Conservation (phyloP, 1,284 basidiomycete species). For the Cryptococcus floricola region DNA sequence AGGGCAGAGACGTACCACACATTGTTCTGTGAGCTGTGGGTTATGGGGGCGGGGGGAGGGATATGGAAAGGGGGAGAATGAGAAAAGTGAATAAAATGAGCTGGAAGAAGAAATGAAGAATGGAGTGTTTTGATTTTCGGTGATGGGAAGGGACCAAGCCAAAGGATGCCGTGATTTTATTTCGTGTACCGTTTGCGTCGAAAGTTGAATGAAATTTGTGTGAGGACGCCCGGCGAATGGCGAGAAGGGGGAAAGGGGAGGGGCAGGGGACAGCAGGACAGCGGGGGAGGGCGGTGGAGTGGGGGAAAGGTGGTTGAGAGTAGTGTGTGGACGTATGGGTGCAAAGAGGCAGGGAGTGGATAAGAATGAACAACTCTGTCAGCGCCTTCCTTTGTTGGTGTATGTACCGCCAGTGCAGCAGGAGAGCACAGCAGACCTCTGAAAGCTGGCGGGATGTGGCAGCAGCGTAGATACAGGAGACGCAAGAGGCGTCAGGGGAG, state of each 20-base stretch:
- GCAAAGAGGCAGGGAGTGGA: background rate
- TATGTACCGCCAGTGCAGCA: too few relatives aligned
- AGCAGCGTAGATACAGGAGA: too few relatives aligned
- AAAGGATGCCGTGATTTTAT: too few relatives aligned
- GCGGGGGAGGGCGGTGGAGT: background rate
- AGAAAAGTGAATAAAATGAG: background rate
- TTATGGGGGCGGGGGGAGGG: too few relatives aligned
- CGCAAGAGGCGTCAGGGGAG: too few relatives aligned
- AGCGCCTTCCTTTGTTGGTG: background rate
- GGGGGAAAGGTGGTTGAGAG: background rate
- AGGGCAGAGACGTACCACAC: background rate
- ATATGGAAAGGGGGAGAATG: background rate
- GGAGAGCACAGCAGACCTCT: too few relatives aligned
- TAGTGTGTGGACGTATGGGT: background rate
- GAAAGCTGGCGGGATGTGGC: too few relatives aligned
- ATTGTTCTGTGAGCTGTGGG: background rate
- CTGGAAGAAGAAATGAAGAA: background rate
- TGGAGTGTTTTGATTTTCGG: background rate
- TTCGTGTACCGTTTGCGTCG: background rate
- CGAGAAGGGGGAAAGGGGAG: background rate
- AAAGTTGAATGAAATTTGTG: background rate
- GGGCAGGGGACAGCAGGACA: background rate
- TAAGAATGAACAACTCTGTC: background rate
- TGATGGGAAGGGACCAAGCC: background rate
- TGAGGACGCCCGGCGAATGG: background rate